phyloP scores from a whole-genome alignment of 1,284 basidiomycete genomes.

The Anthracocystis walkeri region DNA sequence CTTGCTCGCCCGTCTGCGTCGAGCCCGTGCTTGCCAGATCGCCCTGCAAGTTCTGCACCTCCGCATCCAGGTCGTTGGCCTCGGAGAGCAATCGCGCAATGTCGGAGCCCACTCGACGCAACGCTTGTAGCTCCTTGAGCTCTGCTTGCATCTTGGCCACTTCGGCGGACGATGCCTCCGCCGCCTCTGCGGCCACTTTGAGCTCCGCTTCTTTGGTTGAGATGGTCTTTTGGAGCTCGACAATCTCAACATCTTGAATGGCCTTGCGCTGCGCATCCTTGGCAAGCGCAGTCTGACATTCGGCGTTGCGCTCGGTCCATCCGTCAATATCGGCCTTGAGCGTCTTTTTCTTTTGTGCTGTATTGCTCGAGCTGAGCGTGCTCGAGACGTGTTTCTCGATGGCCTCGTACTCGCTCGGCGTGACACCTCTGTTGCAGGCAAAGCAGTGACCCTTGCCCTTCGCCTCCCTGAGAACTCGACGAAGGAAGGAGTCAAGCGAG shows the following conservation, averaged over 20 bases:
- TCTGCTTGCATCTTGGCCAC: conserved; percentile 39
- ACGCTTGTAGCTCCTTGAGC: conserved; percentile 45
- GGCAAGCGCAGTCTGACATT: conserved; percentile 77
- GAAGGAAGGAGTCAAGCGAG: conserved; percentile 74
- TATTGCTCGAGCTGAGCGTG: conserved; percentile 61
- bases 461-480: conserved; percentile 76
- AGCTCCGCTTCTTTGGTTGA: conserved; percentile 72
- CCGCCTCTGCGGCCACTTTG: conserved; percentile 58
- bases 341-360: conserved; percentile 73
- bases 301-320: conserved; percentile 55
- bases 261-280: conserved; percentile 55
- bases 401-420: conserved; percentile 73
- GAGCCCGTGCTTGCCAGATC: conserved; percentile 55
- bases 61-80: conserved; percentile 31
- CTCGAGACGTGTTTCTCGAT: conserved; percentile 67
- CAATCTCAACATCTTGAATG: conserved; percentile 55
- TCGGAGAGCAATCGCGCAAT: conserved; percentile 46
- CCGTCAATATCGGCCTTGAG: conserved; percentile 77
- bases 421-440: conserved; percentile 80
- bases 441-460: conserved; percentile 79
- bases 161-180: conserved; percentile 46
- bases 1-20: conserved; percentile 56
- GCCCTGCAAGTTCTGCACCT: conserved; percentile 48
- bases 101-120: conserved; percentile 50
- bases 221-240: conserved; percentile 76